Conservation (phyloP, 2,329 filamentous ascomycete species). For the Chaetomiaceae sp. region DNA sequence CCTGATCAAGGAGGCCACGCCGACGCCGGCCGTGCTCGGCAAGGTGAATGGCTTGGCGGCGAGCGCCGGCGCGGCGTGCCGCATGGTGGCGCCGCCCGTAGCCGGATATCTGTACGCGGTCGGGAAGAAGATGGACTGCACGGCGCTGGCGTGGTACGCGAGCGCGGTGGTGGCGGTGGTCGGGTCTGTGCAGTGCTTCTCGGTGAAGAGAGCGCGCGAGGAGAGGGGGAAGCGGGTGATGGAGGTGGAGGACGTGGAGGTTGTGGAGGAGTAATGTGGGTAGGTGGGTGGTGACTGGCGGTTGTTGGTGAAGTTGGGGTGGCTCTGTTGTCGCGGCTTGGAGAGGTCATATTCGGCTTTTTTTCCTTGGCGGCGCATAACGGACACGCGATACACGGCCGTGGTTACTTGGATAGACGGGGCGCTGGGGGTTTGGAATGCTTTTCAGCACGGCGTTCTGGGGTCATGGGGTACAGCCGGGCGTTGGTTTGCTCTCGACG, state of each 20-base stretch:
- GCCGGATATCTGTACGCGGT: conserved; percentile 57
- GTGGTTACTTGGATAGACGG: background rate
- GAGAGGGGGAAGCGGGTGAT: background rate
- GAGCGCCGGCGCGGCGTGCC: conserved; percentile 58
- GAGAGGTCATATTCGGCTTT: background rate
- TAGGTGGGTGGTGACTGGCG: no score
- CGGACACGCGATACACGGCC: background rate
- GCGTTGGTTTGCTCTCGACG: background rate
- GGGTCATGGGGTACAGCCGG: background rate
- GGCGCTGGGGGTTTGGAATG: background rate
- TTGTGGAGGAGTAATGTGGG: background rate
- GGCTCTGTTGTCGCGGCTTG: background rate
- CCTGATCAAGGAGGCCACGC: conserved; percentile 60
- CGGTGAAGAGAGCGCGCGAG: conserved; percentile 34
- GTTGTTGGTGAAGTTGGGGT: background rate
- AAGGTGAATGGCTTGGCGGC: conserved; percentile 62
- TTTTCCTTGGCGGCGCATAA: background rate
- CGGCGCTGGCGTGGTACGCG: conserved; percentile 58
- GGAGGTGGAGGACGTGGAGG: conserved; percentile 1
- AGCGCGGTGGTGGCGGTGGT: conserved; percentile 50
- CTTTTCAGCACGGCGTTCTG: background rate
- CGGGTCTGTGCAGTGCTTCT: conserved; percentile 56
- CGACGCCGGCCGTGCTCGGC: conserved; percentile 48
- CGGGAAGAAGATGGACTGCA: conserved; percentile 53
- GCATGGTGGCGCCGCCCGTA: conserved; percentile 61